phyloP scores from a whole-genome alignment of 2,329 filamentous ascomycete species.

The Alternaria consortialis region DNA sequence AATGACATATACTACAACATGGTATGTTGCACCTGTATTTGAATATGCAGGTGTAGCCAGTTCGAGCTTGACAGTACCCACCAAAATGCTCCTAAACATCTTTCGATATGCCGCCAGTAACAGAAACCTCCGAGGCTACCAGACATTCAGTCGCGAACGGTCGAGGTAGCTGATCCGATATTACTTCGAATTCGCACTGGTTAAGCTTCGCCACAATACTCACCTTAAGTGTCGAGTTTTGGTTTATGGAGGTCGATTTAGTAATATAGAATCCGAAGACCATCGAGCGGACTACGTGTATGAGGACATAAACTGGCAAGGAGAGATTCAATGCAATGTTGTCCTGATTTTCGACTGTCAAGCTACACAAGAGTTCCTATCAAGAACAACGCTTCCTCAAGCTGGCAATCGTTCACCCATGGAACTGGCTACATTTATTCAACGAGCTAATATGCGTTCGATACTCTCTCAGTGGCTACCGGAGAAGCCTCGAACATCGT shows the following conservation, averaged over 20 bases:
- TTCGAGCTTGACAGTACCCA: background rate
- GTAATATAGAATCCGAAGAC: background rate
- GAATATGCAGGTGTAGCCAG: background rate
- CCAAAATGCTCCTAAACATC: background rate
- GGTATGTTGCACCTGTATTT: background rate
- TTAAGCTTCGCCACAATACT: background rate
- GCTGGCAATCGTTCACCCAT: background rate
- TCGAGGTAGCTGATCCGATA: background rate
- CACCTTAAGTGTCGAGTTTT: background rate
- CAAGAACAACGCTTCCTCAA: background rate
- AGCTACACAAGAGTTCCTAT: background rate
- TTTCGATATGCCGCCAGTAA: background rate
- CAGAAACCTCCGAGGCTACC: background rate
- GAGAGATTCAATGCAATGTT: background rate
- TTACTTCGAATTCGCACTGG: background rate
- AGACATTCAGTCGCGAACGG: background rate
- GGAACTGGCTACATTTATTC: background rate
- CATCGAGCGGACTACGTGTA: background rate
- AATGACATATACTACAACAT: background rate
- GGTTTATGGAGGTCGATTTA: background rate
- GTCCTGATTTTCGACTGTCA: background rate
- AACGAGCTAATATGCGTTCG: background rate
- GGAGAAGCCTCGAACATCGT: no score
- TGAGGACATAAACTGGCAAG: background rate
- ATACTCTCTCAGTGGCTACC: background rate